Conservation (phyloP, 2,329 filamentous ascomycete species). For the Paradendryphiella salina region DNA sequence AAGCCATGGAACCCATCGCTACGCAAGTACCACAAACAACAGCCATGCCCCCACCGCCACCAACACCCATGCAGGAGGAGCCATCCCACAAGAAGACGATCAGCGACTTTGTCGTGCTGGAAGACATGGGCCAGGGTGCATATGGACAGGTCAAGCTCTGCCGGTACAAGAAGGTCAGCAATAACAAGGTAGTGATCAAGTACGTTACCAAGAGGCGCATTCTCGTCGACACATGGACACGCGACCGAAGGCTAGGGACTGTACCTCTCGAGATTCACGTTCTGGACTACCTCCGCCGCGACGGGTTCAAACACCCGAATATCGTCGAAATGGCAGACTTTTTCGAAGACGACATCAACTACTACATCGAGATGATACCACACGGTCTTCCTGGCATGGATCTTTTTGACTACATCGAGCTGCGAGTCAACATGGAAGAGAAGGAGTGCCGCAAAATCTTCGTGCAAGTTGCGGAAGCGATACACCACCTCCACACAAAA, state of each 20-base stretch:
- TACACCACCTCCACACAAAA: constrained; percentile 89
- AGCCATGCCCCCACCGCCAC: constrained; percentile 20
- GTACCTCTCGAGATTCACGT: constrained; percentile 98
- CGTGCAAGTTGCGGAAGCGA: constrained; percentile 83
- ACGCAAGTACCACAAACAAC: constrained; percentile 44
- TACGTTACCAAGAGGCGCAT: constrained; percentile 97
- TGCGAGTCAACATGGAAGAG: constrained; percentile 95
- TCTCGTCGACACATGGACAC: constrained; percentile 96
- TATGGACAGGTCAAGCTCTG: constrained; percentile 98
- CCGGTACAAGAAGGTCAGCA: constrained; percentile 73
- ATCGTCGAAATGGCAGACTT: constrained; percentile 72
- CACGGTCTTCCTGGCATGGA: constrained; percentile 97
- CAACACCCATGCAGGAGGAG: constrained; percentile 24
- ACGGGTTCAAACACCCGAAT: constrained; percentile 65
- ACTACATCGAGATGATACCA: constrained; percentile 98
- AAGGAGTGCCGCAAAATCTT: constrained; percentile 93
- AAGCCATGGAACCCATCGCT: constrained; percentile 53
- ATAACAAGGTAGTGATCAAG: constrained; percentile 89
- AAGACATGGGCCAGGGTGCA: constrained; percentile 97
- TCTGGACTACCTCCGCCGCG: constrained; percentile 84
- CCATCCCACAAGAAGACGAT: constrained; percentile 73
- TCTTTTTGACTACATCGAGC: constrained; percentile 97
- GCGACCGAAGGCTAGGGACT: constrained; percentile 87
- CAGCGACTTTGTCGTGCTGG: constrained; percentile 84
- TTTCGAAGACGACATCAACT: constrained; percentile 81